Base-by-base conservation (phyloP, 2,329 filamentous ascomycete genomes). In the Hortaea sp. region DNA sequence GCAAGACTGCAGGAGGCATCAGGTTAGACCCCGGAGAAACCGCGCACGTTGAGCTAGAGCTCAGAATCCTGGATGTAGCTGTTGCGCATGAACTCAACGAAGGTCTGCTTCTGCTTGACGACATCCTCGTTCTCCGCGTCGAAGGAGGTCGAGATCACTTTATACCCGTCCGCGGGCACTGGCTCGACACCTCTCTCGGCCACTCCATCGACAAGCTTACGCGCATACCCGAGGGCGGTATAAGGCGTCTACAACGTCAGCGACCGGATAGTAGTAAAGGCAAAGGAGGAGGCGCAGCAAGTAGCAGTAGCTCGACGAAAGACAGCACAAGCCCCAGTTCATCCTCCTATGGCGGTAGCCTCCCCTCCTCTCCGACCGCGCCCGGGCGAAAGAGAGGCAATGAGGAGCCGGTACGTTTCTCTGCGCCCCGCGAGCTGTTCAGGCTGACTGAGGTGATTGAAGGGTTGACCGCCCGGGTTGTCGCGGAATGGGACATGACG, bases 161-260 rank as follows among this genome's bases (percentile, higher is more conserved):
- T 61, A 79, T 98, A 35, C 84, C 88, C 0, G 73, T 95, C 0
- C 81, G 78, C 27, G 92, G 78, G 0, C 71, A 68, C 1, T 98
- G 92, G 90, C 70, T 83, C 3, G 84, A 85, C 6, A 88, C 87
- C 0, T 85, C 82, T 56, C 85, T 97, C 42, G 87, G 86, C 0
- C 81, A 87, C 34, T 89, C 85, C 0, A 76, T 98, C n/a, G 84
- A 89, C 49, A 89, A 94, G 58, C 75, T 98, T 6, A 87, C 94
- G 42, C 80, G 83, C 12, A 79, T 95, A 4, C 89, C 92, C 0
- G 81, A 89, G 77, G 73, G 76, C 12, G 78, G 78, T 7, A 88
- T 89, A 4, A 84, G 92, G 5, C 85, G 85, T 47, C 72, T 88
- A 13, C 52, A 82, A 77, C 49, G 73, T 69, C 41, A 77, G 73